Base-by-base conservation (phyloP, 2,329 filamentous ascomycete genomes). In the Colletotrichum sp. region DNA sequence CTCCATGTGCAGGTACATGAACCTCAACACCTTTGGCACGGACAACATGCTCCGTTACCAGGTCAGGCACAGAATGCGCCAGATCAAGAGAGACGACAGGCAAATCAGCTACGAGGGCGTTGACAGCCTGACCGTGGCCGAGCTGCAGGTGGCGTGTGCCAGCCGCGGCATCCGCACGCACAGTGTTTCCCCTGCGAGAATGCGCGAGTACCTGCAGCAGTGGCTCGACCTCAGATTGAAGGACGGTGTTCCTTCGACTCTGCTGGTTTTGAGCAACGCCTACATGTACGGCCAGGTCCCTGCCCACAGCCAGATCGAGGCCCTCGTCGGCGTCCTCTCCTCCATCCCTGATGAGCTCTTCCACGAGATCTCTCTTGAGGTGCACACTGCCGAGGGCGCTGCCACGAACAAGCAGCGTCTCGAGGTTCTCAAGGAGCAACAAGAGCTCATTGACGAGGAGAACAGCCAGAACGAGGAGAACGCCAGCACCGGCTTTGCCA, bases 331-430 rank as follows among this genome's bases (percentile, higher is more conserved):
- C 71, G 97, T 99, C 7, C 89, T 99, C 55, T 97, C 95, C 55
- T 96, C 94, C 76, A 98, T 99, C 77, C 97, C 97, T 4, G 97
- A 99, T 85, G 97, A 99, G 85, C 90, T 99, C 55, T 99, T 97
- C 94, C 97, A 99, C 89, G 97, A 99, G 88, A 98, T 99, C 78
- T 97, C 98, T 86, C 94, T 99, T 36, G 97, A 99, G 87, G 96
- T 99, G 12, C 95, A 98, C 89, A 98, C 94, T 76, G 96, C 96
- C 64, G 97, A 99, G 87, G 97, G 97, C 76, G 96, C 96, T 13
- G 97, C 97, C 28, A 99, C 97, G 78, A 99, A 99, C 91, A 98
- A 97, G 90, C 97, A 98, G 89, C 94, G 97, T 84, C 94, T 99
- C 56, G 97, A 99, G 88, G 97, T 99, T 18, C 91, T 99, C 83